Evolutionary conservation across 106 monocot species (phyloP), one percentile per base, ranked within the genome.

Genomic region (Vanilla planifolia): DNA sequence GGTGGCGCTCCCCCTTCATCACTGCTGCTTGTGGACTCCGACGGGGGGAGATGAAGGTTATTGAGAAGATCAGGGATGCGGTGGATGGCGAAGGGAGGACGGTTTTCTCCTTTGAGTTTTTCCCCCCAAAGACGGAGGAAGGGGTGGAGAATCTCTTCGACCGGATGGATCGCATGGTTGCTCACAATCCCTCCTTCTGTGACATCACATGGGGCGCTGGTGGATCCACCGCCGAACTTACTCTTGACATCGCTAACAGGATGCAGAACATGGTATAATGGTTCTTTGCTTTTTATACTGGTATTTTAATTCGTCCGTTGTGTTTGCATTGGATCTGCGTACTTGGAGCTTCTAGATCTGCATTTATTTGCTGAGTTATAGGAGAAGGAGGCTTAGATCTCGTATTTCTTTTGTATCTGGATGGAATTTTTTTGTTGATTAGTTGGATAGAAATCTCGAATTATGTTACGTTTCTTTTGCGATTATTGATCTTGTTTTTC

Each of bases 181-280:
- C 80, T 21, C 81, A 93, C 76, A 80, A 79, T 64, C 92, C 92
- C 2, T 24, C 73, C 59, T 88, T 93, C 76, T 93, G 92, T 76
- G 92, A 93, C 68, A 93, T 93, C 68, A 93, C 92, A 23, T 88
- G 84, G 88, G 88, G 87, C 45, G 88, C 88, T 53, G 84, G 88
- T 33, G 92, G 92, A 20, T 84, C 81, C 67, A 93, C 88, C 52
- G 92, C 88, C 62, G 84, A 88, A 40, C 56, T 88, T 73, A 93
- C 92, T 28, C 88, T 93, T 23, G 88, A 85, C 35, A 93, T 93
- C 66, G 84, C 88, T 63, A 81, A 87, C 52, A 71, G 80, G 20
- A 93, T 93, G 92, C 92, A 93, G 76, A 93, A 93, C 71, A 85
- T 81, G 88, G 92, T 92, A 69, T 20, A 20, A 2, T n/a, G n/a